Percentiles rank a stretch among this genome's conserved stretches.
These are phyloP conservation scores for Capsicum pubescens DNA, from an alignment of 257 asterid genomes.

Conservation along the genomic window DNA sequence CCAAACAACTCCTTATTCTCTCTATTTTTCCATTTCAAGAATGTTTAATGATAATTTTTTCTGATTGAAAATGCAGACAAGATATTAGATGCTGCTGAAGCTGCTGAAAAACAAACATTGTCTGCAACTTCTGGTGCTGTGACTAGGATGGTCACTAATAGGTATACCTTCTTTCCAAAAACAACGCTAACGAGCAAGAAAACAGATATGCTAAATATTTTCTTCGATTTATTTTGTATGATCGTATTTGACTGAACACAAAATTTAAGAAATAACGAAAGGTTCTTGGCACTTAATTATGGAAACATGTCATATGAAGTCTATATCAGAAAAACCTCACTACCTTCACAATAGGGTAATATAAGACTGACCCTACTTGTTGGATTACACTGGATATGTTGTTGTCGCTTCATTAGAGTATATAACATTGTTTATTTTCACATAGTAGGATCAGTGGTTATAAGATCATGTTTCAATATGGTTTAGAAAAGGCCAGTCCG, in stretches of 20 bases:
- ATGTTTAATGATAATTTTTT: neutral
- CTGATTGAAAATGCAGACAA: slow-evolving; percentile 51
- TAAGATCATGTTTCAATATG: too few species aligned
- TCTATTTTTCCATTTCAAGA: neutral
- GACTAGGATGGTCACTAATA: slow-evolving; percentile 59
- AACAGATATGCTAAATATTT: neutral
- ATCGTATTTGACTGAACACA: neutral
- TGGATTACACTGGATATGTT: too few species aligned
- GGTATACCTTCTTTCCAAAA: slow-evolving; percentile 33
- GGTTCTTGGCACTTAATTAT: neutral
- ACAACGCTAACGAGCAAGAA: neutral
- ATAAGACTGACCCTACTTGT: too few species aligned
- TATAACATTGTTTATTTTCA: neutral
- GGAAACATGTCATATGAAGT: neutral
- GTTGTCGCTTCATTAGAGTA: too few species aligned
- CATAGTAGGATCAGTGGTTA: neutral
- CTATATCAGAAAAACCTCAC: too few species aligned
- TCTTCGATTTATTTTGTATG: neutral
- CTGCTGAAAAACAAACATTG: slow-evolving; percentile 77
- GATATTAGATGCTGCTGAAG: slow-evolving; percentile 85
- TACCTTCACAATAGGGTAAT: too few species aligned
- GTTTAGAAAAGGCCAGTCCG: too few species aligned
- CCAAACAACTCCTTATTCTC: neutral
- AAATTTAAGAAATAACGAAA: too few species aligned
- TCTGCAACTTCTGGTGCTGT: slow-evolving; percentile 82